Base-by-base conservation (phyloP, 306 rosid genomes). In the Castanea mollissima region DNA sequence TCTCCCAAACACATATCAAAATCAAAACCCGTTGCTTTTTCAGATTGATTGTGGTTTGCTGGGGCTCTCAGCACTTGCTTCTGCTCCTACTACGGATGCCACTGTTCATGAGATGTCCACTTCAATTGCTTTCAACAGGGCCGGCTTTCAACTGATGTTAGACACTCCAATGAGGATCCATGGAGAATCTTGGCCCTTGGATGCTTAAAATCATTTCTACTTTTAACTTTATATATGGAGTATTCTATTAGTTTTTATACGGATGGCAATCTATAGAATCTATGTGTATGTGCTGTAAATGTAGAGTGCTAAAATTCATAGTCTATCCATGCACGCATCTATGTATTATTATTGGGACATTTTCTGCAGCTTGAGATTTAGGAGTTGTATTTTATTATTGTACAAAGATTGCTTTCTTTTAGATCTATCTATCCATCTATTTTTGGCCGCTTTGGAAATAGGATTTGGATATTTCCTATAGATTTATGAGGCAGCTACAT, bases 171-270 rank as follows among this genome's bases (percentile, higher is more conserved):
- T 67, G 79, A 84, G 77, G 73, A 58, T 71, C 83, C 77, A 84
- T 41, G 77, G 80, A 82, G 80, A 79, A 69, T 84, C 86, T 27
- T 84, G 88, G 86, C 80, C 81, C 62, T 77, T 44, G 69, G 83
- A 81, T 74, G 74, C 82, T 71, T 32, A 57, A 75, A 46, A 25
- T 58, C 63, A 23, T 14, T 23, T 32, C 46, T 41, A 2, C 18
- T n/a, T 65, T 65, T 18, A 31, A 5, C 49, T 65, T 62, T 15
- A 2, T 49, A 3, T 11, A 12, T 2, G 10, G 3, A 20, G 21
- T 7, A 32, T 32, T 6, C n/a, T 68, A 19, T 9, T 18, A 35
- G 27, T 35, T 35, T 68, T 11, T n/a, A 19, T 68, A 68, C 27
- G n/a, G 5, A 34, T 68, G 11, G 72, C 19, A n/a, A 35, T 35